Evolutionary conservation across 2,329 filamentous ascomycete species (phyloP).

Genomic region (Lasiodiplodia gonubiensis): DNA sequence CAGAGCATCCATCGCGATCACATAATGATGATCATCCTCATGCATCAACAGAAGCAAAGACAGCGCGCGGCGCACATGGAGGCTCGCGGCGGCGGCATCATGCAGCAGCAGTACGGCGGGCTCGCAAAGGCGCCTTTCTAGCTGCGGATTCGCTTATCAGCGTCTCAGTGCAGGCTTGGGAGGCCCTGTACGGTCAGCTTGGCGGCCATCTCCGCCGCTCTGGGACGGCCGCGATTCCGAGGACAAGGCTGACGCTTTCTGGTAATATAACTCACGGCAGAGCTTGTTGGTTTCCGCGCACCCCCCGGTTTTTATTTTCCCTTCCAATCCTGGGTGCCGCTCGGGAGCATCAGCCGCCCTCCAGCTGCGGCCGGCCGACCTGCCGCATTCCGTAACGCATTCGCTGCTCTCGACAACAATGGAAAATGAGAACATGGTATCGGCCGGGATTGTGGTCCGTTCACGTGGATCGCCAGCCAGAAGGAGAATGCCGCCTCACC

Average conservation of each 20-base stretch:
- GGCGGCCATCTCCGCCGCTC: not conserved
- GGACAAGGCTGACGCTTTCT: constrained; percentile 9
- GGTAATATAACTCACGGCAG: not conserved
- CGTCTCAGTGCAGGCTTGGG: not conserved
- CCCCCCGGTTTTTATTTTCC: constrained; percentile 5
- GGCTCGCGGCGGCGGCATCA: not conserved
- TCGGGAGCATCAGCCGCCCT: not conserved
- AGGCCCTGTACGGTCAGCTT: not conserved
- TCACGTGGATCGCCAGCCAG: not conserved
- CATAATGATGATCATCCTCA: constrained; percentile 16
- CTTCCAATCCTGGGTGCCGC: not conserved
- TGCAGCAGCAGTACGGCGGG: not conserved
- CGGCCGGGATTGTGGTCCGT: not conserved
- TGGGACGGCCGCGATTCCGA: constrained; percentile 19
- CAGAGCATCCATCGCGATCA: constrained; percentile 11
- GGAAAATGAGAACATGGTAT: not conserved
- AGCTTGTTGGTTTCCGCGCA: not conserved
- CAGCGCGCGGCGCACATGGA: constrained; percentile 1
- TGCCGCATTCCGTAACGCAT: constrained; percentile 17
- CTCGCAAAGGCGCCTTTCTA: not conserved
- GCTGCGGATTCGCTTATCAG: constrained; percentile 7
- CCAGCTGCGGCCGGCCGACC: constrained; percentile 11
- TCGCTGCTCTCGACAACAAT: not conserved
- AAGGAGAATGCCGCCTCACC: not conserved
- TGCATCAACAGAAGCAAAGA: not conserved